phyloP scores from a whole-genome alignment of 148 eudicot genomes.

The Vaccinium vitisidaea region DNA sequence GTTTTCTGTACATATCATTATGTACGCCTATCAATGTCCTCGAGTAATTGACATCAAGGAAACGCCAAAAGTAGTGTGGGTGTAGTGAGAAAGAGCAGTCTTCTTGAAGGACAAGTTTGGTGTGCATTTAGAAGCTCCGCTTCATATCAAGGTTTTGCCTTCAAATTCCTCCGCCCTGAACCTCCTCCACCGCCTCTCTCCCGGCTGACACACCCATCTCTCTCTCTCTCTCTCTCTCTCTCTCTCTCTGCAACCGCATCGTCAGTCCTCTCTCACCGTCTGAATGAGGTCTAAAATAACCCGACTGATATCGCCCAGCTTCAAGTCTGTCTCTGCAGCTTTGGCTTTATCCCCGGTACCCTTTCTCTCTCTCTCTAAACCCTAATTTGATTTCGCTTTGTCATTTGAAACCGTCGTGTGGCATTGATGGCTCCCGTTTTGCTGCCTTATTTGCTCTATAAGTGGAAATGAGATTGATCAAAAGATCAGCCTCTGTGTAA shows the following conservation, averaged over 20 bases:
- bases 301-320: background rate
- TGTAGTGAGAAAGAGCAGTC: background rate
- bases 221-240: background rate
- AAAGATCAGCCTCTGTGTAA: background rate
- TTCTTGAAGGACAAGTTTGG: background rate
- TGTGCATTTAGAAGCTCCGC: background rate
- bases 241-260: background rate
- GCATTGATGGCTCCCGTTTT: background rate
- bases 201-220: background rate
- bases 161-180: background rate
- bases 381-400: background rate
- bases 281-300: background rate
- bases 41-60: background rate
- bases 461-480: background rate
- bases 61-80: background rate
- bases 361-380: background rate
- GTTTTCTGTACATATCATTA: too few species aligned
- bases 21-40: too few species aligned
- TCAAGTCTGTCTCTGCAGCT: background rate
- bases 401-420: background rate
- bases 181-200: background rate
- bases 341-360: conserved; percentile 7
- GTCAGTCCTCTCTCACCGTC: background rate
- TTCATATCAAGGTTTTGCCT: background rate
- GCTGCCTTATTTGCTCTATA: background rate